A percentile compares a stretch with the other conserved stretches of the same genome.
These are phyloP conservation scores for Pseudogymnoascus sp. DNA, from an alignment of 2,329 filamentous ascomycete species.

Conservation along the genomic window DNA sequence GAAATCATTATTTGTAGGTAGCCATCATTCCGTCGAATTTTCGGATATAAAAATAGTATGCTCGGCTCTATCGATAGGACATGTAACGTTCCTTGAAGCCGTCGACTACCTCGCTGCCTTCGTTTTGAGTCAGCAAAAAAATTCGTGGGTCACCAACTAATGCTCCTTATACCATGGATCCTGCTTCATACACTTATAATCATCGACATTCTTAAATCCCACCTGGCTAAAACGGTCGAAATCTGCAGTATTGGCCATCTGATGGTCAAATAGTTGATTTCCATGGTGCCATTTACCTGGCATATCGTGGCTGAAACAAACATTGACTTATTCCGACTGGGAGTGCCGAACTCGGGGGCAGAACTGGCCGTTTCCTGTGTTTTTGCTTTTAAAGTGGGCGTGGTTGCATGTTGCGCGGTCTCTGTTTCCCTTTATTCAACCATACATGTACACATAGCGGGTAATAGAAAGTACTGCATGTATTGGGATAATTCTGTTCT, in stretches of 20 bases:
- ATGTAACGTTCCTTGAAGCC: background rate
- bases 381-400: conserved; percentile 24
- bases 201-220: conserved; percentile 37
- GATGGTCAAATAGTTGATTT: conserved; percentile 36
- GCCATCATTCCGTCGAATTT: background rate
- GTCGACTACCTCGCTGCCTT: conserved; percentile 16
- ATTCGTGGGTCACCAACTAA: conserved; percentile 38
- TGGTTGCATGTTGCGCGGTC: conserved; percentile 25
- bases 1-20: background rate
- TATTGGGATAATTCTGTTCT: background rate
- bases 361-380: conserved; percentile 14
- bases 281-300: conserved; percentile 34
- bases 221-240: conserved; percentile 45
- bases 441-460: background rate
- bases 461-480: background rate
- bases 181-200: conserved; percentile 41
- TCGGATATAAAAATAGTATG: background rate
- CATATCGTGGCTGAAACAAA: conserved; percentile 31
- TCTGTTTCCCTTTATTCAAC: conserved; percentile 17
- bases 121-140: conserved; percentile 45
- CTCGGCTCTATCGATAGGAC: background rate
- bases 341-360: conserved; percentile 7
- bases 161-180: conserved; percentile 39
- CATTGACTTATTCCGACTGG: conserved; percentile 24
- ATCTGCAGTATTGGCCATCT: conserved; percentile 40